phyloP scores from a whole-genome alignment of 352 stramenopile genomes.

The Pythium sukuiense region DNA sequence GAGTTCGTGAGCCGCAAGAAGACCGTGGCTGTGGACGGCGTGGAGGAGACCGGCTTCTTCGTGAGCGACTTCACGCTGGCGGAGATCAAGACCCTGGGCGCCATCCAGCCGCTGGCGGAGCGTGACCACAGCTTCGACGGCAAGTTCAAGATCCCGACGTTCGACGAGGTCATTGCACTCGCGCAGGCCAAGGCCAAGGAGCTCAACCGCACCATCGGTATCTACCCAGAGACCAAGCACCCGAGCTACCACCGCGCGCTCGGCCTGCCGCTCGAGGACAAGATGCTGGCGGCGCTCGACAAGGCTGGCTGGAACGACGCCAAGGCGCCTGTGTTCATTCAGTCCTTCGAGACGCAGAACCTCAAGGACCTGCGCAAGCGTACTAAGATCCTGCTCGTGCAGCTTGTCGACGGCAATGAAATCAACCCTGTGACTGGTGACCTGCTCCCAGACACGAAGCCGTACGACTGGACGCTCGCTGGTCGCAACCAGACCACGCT shows the following conservation, averaged over 20 bases:
- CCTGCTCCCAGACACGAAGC: constrained; percentile 64
- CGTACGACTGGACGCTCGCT: constrained; percentile 43
- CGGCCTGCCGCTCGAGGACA: constrained; percentile 51
- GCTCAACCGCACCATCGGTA: constrained; percentile 60
- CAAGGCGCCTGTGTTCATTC: constrained; percentile 60
- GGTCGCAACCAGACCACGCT: constrained; percentile 38
- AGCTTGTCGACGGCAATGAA: constrained; percentile 59
- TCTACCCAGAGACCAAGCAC: constrained; percentile 90
- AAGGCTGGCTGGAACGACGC: constrained; percentile 64
- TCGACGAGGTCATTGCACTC: constrained; percentile 86
- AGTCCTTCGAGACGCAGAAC: constrained; percentile 73
- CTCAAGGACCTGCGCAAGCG: constrained; percentile 57
- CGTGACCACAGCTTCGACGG: constrained; percentile 78
- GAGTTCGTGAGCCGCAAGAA: constrained; percentile 57
- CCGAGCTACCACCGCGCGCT: constrained; percentile 60
- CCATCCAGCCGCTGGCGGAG: constrained; percentile 74
- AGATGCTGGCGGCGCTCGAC: constrained; percentile 68
- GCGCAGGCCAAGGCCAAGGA: constrained; percentile 38
- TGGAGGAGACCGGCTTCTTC: constrained; percentile 65
- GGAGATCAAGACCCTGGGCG: constrained; percentile 86
- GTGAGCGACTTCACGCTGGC: constrained; percentile 89
- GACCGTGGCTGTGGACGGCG: constrained; percentile 53
- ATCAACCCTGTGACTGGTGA: constrained; percentile 73
- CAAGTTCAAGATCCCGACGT: constrained; percentile 84
- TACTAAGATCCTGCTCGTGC: constrained; percentile 68